Percentiles rank a stretch among this genome's conserved stretches.
These are phyloP conservation scores for Salvia sclarea DNA, from an alignment of 305 asterid species.

Conservation along the genomic window DNA sequence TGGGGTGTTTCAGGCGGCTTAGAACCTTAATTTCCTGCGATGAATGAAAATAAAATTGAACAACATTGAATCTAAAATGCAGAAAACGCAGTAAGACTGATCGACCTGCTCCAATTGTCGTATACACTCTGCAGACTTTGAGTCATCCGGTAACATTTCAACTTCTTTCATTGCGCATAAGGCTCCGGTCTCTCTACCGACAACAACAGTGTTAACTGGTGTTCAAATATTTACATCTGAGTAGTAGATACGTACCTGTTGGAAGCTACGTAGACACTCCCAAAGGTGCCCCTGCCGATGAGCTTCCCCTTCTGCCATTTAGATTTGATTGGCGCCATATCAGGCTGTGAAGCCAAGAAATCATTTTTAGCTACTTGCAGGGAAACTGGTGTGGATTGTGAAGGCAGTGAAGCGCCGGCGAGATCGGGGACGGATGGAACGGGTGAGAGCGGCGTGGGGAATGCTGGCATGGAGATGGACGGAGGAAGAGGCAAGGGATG, in stretches of 20 bases:
- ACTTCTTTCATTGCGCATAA: constrained; percentile 96
- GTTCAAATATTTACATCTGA: too few species aligned
- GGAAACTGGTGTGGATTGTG: constrained; percentile 28
- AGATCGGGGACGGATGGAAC: constrained; percentile 35
- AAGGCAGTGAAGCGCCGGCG: constrained; percentile 37
- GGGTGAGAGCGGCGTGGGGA: constrained; percentile 34
- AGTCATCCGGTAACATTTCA: constrained; percentile 76
- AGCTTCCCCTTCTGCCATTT: constrained; percentile 85
- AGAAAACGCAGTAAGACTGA: too few species aligned
- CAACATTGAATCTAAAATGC: too few species aligned
- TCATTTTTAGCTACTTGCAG: constrained; percentile 30
- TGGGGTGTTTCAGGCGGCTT: constrained; percentile 80
- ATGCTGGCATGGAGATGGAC: constrained; percentile 38
- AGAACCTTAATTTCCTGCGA: constrained; percentile 83
- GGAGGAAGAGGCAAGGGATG: constrained; percentile 85
- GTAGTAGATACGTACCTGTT: constrained; percentile 39
- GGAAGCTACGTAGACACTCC: constrained; percentile 76
- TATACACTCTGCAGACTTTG: constrained; percentile 76
- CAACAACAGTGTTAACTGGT: neutral
- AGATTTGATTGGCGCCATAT: constrained; percentile 44
- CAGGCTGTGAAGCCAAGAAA: constrained; percentile 34
- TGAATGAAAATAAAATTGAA: neutral
- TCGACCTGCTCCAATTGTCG: constrained; percentile 76
- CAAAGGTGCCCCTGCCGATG: constrained; percentile 78
- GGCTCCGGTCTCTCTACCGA: constrained; percentile 78